phyloP scores from a whole-genome alignment of 768 basidiomycete genomes.

The Chalciporus chontae region DNA sequence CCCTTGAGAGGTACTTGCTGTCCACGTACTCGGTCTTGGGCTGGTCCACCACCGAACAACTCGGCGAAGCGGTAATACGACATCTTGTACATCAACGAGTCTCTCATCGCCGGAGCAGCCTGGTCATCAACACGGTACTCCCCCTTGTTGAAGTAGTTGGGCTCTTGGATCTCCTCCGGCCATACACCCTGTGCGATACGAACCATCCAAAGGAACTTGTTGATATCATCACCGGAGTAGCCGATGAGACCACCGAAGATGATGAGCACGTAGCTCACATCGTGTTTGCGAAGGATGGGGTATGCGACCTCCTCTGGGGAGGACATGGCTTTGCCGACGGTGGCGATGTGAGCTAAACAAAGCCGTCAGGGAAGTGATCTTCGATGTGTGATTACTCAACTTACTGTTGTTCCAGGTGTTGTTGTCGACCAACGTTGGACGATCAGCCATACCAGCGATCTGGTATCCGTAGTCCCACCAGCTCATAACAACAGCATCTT shows the following conservation, averaged over 20 bases:
- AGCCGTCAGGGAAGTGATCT: constrained; percentile 4
- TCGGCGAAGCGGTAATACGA: constrained; percentile 94
- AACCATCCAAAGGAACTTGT: constrained; percentile 99
- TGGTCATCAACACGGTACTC: constrained; percentile 90
- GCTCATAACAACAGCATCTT: constrained; percentile 93
- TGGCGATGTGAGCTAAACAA: constrained; percentile 86
- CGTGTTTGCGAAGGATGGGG: constrained; percentile 94
- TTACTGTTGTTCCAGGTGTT: constrained; percentile 99
- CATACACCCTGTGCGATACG: constrained; percentile 92
- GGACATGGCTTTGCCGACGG: constrained; percentile 98
- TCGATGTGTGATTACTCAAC: constrained; percentile 28
- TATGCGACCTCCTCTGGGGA: constrained; percentile 93
- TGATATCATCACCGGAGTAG: constrained; percentile 98
- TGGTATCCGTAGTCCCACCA: constrained; percentile 99
- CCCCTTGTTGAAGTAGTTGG: constrained; percentile 90
- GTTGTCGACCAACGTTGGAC: constrained; percentile 95
- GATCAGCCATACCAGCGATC: constrained; percentile 98
- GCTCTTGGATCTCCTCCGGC: constrained; percentile 97
- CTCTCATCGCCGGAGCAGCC: constrained; percentile 85
- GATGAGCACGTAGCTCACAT: constrained; percentile 95
- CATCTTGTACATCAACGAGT: constrained; percentile 99
- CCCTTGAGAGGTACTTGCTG: constrained; percentile 75
- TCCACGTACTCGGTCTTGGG: constrained; percentile 81
- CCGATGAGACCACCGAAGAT: constrained; percentile 97
- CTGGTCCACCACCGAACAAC: constrained; percentile 68